A percentile compares a stretch with the other conserved stretches of the same genome.
These are phyloP conservation scores for Phlebopus sp. DNA, from an alignment of 1,284 basidiomycete genomes.

Conservation along the genomic window DNA sequence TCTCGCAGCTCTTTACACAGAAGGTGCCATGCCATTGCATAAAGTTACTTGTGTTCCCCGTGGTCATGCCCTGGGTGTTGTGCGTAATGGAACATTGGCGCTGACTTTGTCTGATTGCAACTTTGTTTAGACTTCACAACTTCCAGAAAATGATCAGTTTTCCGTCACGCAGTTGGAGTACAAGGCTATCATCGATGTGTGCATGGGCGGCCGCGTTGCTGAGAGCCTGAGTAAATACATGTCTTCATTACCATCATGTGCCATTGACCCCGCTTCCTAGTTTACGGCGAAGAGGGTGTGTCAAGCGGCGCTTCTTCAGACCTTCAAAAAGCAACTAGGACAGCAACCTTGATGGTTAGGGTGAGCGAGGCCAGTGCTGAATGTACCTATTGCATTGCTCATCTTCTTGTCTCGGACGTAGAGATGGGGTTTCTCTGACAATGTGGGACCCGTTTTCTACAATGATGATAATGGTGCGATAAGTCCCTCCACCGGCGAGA, in stretches of 20 bases:
- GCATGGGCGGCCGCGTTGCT: conserved; percentile 90
- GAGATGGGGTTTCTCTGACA: conserved; percentile 84
- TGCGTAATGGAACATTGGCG: conserved; percentile 37
- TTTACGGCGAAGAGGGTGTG: conserved; percentile 85
- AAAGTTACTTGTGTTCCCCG: conserved; percentile 96
- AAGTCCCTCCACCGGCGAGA: conserved; percentile 71
- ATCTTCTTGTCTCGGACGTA: conserved; percentile 25
- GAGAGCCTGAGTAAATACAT: conserved; percentile 75
- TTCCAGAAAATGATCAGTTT: conserved; percentile 80
- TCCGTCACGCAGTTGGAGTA: conserved; percentile 75
- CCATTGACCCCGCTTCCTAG: conserved; percentile 36
- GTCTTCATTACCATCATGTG: conserved; percentile 1
- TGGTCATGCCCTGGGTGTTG: conserved; percentile 87
- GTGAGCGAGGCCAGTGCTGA: conserved; percentile 37
- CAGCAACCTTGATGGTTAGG: conserved; percentile 88
- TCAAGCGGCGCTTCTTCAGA: conserved; percentile 92
- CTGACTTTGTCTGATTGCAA: conserved; percentile 11
- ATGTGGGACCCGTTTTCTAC: conserved; percentile 81
- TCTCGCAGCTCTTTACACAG: conserved; percentile 85
- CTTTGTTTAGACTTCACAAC: conserved; percentile 67
- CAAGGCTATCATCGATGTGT: conserved; percentile 81
- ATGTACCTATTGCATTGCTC: background rate
- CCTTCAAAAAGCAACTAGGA: conserved; percentile 74
- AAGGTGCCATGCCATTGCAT: conserved; percentile 91
- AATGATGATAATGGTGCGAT: conserved; percentile 67